phyloP scores from a whole-genome alignment of 805 yeast genomes.

The Ogataea methylovora region DNA sequence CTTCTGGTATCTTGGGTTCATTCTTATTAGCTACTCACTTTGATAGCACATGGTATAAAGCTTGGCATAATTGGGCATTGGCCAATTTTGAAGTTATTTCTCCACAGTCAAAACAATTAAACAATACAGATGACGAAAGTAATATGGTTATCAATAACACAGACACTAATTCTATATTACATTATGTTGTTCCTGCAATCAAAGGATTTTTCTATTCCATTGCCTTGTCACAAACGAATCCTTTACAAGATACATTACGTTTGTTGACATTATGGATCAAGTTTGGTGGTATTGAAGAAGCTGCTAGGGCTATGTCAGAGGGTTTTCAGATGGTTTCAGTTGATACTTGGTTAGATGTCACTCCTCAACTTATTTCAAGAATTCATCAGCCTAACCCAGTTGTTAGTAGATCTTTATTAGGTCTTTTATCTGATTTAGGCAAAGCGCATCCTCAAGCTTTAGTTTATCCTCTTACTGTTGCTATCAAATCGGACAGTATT shows the following conservation, averaged over 20 bases:
- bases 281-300: constrained; percentile 89
- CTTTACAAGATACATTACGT: constrained; percentile 88
- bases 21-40: constrained; percentile 92
- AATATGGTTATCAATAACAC: constrained; percentile 4
- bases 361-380: constrained; percentile 92
- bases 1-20: constrained; percentile 81
- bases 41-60: constrained; percentile 91
- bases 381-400: constrained; percentile 90
- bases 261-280: constrained; percentile 91
- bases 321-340: constrained; percentile 85
- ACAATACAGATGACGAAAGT: constrained; percentile 1
- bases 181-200: constrained; percentile 93
- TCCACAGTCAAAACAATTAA: constrained; percentile 26
- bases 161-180: constrained; percentile 52
- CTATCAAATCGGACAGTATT: constrained; percentile 87
- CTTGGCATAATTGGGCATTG: constrained; percentile 99
- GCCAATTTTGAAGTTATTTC: constrained; percentile 96
- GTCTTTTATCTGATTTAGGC: constrained; percentile 79
- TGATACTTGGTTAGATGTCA: constrained; percentile 92
- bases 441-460: constrained; percentile 96
- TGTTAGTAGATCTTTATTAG: constrained; percentile 74
- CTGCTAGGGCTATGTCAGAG: constrained; percentile 82
- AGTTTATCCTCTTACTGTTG: constrained; percentile 92
- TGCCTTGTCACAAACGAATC: constrained; percentile 75
- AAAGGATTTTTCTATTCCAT: constrained; percentile 94